phyloP scores from a whole-genome alignment of 371 early-diverging fungal genomes.

The Encephalitozoon cuniculi region DNA sequence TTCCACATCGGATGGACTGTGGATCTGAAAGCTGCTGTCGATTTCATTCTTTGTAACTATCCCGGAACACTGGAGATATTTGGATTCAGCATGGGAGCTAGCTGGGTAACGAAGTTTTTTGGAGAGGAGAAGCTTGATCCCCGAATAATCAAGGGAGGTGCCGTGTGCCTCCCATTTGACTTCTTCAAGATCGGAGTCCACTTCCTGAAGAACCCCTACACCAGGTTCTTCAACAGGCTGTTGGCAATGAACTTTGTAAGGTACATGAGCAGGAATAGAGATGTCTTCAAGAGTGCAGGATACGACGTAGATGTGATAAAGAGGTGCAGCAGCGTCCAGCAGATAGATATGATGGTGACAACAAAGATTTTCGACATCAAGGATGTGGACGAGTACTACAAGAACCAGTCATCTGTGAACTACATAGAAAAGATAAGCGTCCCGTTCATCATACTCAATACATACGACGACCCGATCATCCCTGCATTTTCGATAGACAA shows the following conservation, averaged over 20 bases:
- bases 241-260: conserved; percentile 49
- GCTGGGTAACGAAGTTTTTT: conserved; percentile 55
- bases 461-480: conserved; percentile 81
- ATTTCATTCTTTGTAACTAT: conserved; percentile 54
- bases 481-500: conserved; percentile 67
- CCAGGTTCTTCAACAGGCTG: conserved; percentile 38
- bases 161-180: conserved; percentile 58
- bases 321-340: conserved; percentile 5
- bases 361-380: conserved; percentile 13
- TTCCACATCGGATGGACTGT: conserved; percentile 59
- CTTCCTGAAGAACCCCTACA: conserved; percentile 33
- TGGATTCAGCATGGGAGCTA: conserved; percentile 59
- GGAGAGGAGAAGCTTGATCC: conserved; percentile 38
- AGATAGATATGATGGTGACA: conserved; percentile 18
- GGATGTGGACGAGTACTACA: conserved; percentile 45
- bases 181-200: conserved; percentile 48
- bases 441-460: conserved; percentile 71
- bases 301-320: background rate
- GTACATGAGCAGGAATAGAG: conserved; percentile 42
- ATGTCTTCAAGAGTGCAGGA: conserved; percentile 33
- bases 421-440: conserved; percentile 58
- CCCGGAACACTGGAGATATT: conserved; percentile 45
- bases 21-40: conserved; percentile 44
- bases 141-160: conserved; percentile 48
- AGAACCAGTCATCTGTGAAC: conserved; percentile 33